Conservation (phyloP, 148 eudicot genomes). For the Pharnaceum exiguum region DNA sequence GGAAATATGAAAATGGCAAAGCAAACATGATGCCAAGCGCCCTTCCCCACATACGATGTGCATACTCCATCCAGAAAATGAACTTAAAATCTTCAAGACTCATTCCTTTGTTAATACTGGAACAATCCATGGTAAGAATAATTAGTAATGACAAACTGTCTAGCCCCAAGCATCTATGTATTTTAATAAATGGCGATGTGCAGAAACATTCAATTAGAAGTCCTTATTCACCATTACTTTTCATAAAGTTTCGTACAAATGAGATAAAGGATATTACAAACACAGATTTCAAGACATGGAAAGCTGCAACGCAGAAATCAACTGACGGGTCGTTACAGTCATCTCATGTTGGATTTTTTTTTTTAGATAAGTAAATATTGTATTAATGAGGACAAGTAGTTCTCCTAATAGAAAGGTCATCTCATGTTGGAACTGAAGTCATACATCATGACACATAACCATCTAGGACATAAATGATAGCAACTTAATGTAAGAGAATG, state of each 20-base stretch:
- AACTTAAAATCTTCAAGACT: slow-evolving; percentile 85
- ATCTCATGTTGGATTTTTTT: no score
- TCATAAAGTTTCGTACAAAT: no score
- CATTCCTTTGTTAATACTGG: slow-evolving; percentile 90
- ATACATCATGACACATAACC: not conserved
- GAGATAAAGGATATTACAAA: no score
- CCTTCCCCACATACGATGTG: slow-evolving; percentile 99
- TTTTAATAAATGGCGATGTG: not conserved
- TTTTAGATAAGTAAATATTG: no score
- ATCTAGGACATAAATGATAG: not conserved
- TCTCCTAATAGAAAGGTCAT: no score
- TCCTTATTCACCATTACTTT: no score
- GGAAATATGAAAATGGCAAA: slow-evolving; percentile 86
- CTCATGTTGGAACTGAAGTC: not conserved
- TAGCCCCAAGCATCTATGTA: not conserved
- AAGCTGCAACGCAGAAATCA: no score
- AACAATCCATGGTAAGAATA: slow-evolving; percentile 5
- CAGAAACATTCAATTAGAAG: no score
- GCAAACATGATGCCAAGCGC: slow-evolving; percentile 96
- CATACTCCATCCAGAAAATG: slow-evolving; percentile 99
- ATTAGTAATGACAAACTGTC: not conserved
- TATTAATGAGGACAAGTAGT: no score
- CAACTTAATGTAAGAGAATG: not conserved
- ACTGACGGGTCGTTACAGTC: no score
- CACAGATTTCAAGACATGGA: no score